phyloP scores from a whole-genome alignment of 208 protist species.

The Polymyxa betae region DNA sequence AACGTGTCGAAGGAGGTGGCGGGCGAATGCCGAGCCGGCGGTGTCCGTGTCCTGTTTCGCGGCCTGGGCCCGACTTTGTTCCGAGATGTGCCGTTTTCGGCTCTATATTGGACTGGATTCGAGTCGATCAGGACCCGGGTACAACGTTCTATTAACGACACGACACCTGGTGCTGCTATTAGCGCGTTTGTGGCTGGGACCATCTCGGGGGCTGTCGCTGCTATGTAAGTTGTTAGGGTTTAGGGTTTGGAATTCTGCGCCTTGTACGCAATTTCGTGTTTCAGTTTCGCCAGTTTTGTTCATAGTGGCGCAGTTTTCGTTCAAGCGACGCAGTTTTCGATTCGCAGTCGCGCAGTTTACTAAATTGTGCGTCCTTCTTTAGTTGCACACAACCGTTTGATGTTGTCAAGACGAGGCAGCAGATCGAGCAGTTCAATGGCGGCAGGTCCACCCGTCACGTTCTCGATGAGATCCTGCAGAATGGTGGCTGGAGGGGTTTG shows the following conservation, averaged over 20 bases:
- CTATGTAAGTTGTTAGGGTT: too few species aligned
- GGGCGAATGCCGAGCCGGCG: background rate
- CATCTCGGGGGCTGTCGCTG: conserved; percentile 30
- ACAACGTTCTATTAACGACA: too few species aligned
- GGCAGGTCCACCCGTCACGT: background rate
- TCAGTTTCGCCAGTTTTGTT: too few species aligned
- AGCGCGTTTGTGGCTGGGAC: conserved; percentile 48
- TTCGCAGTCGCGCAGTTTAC: too few species aligned
- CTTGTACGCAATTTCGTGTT: too few species aligned
- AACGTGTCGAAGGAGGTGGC: background rate
- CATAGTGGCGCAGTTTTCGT: too few species aligned
- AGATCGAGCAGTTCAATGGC: conserved; percentile 13
- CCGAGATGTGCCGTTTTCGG: conserved; percentile 58
- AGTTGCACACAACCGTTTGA: conserved; percentile 59
- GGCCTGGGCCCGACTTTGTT: conserved; percentile 57
- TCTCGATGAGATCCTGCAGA: background rate
- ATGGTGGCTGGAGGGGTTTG: conserved; percentile 24
- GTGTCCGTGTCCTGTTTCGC: conserved; percentile 30
- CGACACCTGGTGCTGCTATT: background rate
- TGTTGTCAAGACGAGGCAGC: conserved; percentile 58
- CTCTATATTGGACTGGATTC: conserved; percentile 58
- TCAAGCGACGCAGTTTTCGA: too few species aligned
- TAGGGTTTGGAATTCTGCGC: too few species aligned
- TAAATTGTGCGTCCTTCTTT: background rate
- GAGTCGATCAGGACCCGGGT: background rate